Percentiles rank a stretch among this genome's conserved stretches.
Conservation (phyloP, 2,329 filamentous ascomycete species). For the Botrytis tulipae region DNA sequence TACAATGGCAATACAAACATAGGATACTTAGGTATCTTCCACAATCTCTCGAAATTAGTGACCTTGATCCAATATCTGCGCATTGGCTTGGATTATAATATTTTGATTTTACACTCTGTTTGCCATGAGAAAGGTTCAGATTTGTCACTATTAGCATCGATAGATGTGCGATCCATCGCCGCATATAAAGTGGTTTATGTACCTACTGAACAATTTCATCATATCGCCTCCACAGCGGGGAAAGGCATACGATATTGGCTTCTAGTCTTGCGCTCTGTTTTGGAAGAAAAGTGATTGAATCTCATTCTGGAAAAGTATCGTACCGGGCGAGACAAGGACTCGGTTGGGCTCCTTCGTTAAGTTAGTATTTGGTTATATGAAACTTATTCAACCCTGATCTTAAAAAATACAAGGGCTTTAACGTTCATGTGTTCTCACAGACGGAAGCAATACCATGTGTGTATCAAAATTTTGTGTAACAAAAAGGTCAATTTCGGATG, state of each 20-base stretch:
- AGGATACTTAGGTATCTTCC: neutral
- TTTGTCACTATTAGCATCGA: neutral
- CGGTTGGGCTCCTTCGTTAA: neutral
- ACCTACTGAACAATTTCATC: neutral
- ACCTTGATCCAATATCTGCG: neutral
- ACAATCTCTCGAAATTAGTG: neutral
- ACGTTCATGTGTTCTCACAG: neutral
- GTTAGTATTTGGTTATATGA: neutral
- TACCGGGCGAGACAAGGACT: neutral
- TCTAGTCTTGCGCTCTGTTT: neutral
- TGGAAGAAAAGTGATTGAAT: neutral
- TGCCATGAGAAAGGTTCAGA: neutral
- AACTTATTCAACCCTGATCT: neutral
- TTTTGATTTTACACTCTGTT: neutral
- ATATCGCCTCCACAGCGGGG: neutral
- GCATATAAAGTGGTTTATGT: neutral
- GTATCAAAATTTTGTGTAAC: neutral
- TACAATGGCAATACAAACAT: neutral
- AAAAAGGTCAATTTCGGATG: neutral
- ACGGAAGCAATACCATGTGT: neutral
- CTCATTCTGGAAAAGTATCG: neutral
- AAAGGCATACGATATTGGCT: neutral
- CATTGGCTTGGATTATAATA: neutral
- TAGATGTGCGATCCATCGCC: neutral
- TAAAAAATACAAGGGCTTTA: neutral